These are phyloP conservation scores for Mucor saturninus DNA, from an alignment of 371 early-diverging fungal species.

Conservation along the genomic window DNA sequence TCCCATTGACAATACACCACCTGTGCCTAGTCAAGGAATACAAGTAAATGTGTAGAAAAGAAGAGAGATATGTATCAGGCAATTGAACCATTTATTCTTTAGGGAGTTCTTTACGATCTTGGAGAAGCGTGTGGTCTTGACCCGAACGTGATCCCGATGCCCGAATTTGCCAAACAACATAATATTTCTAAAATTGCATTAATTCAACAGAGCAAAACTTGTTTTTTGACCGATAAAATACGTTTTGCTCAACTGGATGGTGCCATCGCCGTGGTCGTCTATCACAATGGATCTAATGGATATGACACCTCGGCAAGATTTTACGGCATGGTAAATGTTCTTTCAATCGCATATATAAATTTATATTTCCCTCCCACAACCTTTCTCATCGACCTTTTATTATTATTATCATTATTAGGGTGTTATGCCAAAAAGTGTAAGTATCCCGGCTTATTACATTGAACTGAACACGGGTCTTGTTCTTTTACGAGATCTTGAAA, in stretches of 20 bases:
- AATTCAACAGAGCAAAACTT: conserved; percentile 28
- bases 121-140: conserved; percentile 17
- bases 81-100: not conserved
- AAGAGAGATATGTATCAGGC: not conserved
- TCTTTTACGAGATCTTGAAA: conserved; percentile 24
- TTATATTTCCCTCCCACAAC: not conserved
- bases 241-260: conserved; percentile 35
- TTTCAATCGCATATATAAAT: not conserved
- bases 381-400: conserved; percentile 3
- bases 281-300: conserved; percentile 27
- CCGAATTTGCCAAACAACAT: not conserved
- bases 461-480: conserved; percentile 25
- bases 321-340: not conserved
- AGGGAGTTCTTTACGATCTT: conserved; percentile 22
- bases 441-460: conserved; percentile 38
- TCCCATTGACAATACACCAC: conserved; percentile 17
- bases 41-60: not conserved
- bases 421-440: conserved; percentile 27
- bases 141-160: conserved; percentile 1
- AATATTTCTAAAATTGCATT: conserved; percentile 33
- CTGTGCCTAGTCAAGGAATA: conserved; percentile 7
- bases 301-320: not conserved
- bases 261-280: conserved; percentile 38
- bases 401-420: conserved; percentile 17
- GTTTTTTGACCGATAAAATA: conserved; percentile 36